phyloP scores from a whole-genome alignment of 1,139 yeast genomes.

The Hyphopichia pseudoburtonii region DNA sequence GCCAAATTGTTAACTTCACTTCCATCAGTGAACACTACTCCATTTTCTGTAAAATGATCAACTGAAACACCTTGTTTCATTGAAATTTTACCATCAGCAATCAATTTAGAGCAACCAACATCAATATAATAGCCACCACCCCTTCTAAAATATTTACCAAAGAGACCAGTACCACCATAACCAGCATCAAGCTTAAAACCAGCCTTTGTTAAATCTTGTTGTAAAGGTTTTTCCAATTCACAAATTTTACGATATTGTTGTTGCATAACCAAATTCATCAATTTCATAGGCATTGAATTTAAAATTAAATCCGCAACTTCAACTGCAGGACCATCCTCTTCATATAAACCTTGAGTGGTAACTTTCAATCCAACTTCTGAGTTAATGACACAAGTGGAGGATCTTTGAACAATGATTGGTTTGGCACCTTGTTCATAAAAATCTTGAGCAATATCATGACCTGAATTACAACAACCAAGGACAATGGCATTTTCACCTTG shows the following conservation, averaged over 20 bases:
- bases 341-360: slow-evolving; percentile 29
- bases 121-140: slow-evolving; percentile 50
- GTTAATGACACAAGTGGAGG: slow-evolving; percentile 42
- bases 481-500: slow-evolving; percentile 41
- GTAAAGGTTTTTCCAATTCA: slow-evolving; percentile 26
- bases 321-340: slow-evolving; percentile 32
- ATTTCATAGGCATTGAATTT: slow-evolving; percentile 29
- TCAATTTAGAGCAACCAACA: slow-evolving; percentile 40
- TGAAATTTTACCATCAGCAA: slow-evolving; percentile 35
- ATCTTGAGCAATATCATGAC: slow-evolving; percentile 47
- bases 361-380: slow-evolving; percentile 30
- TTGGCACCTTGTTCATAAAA: slow-evolving; percentile 43
- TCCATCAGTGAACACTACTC: slow-evolving; percentile 41
- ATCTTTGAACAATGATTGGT: slow-evolving; percentile 43
- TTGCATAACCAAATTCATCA: slow-evolving; percentile 29
- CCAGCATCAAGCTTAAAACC: slow-evolving; percentile 45
- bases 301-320: slow-evolving; percentile 36
- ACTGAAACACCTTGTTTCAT: slow-evolving; percentile 33
- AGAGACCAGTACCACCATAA: slow-evolving; percentile 41
- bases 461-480: slow-evolving; percentile 45
- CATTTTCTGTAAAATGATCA: slow-evolving; percentile 29
- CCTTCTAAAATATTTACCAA: slow-evolving; percentile 36
- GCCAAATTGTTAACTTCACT: slow-evolving; percentile 29
- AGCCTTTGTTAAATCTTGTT: slow-evolving; percentile 25
- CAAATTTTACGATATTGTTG: slow-evolving; percentile 29